Conservation (phyloP, 768 basidiomycete genomes). For the Hemileccinum rubropunctum region DNA sequence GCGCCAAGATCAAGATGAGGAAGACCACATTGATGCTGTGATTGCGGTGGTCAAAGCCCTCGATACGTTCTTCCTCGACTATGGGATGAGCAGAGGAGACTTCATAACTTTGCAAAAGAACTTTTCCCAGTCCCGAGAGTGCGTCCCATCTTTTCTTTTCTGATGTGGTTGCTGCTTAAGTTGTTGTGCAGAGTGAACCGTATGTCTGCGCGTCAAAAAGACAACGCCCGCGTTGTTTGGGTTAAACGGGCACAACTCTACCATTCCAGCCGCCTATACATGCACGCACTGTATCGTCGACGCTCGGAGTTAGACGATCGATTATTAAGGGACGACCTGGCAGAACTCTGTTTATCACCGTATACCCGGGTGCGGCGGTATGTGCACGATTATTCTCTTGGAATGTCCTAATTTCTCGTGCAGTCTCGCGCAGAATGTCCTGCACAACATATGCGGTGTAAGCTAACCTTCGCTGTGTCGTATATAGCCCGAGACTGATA, state of each 20-base stretch:
- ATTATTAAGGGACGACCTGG: conserved; percentile 57
- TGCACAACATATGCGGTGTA: conserved; percentile 64
- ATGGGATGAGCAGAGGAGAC: conserved; percentile 57
- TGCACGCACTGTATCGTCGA: conserved; percentile 72
- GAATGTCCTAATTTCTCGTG: conserved; percentile 2
- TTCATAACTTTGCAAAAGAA: conserved; percentile 61
- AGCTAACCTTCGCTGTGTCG: conserved; percentile 22
- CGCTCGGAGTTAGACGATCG: conserved; percentile 73
- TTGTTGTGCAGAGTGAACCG: conserved; percentile 51
- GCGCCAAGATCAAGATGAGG: conserved; percentile 58
- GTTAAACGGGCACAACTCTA: conserved; percentile 78
- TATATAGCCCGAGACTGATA: conserved; percentile 12
- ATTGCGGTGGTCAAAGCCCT: conserved; percentile 69
- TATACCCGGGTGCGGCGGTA: conserved; percentile 78
- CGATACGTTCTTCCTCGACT: conserved; percentile 71
- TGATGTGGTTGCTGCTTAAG: neutral
- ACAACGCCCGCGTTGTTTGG: conserved; percentile 71
- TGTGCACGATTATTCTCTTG: conserved; percentile 13
- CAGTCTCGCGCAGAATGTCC: conserved; percentile 67
- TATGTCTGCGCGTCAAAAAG: conserved; percentile 67
- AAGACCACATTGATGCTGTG: conserved; percentile 87
- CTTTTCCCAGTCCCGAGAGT: conserved; percentile 32
- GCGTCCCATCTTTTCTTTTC: conserved; percentile 2
- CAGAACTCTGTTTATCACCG: conserved; percentile 74
- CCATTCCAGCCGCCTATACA: conserved; percentile 71